Evolutionary conservation across 345 rosid genomes (phyloP), one percentile per base, ranked within the genome.

Genomic region (Triadica sebifera): DNA sequence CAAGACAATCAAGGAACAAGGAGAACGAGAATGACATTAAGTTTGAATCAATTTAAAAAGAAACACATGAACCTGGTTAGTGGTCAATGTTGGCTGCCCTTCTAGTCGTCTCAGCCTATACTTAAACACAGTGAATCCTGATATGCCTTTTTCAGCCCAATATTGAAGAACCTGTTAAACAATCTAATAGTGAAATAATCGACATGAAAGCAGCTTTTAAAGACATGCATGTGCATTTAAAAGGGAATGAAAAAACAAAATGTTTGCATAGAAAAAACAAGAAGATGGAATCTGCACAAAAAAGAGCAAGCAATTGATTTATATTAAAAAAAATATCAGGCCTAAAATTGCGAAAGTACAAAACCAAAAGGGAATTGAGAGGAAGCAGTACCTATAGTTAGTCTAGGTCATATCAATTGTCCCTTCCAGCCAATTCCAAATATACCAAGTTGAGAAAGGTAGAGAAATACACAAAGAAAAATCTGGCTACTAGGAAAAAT

Each of bases 81-180:
- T 95, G n/a, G 93, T 95, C 78, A 93, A 79, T 43, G 77, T 82
- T 67, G 99, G 94, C 79, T 95, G 99, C 43, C 93, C 96, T 62
- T 85, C 87, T 58, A 87, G 43, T 64, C 97, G 85, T 78, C 79
- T 85, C 71, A 95, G 83, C 12, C 79, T 84, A 82, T 75, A 95
- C 76, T 93, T 93, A 81, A 66, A 95, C 70, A 95, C 98, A 25
- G 93, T 93, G 70, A 80, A 95, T 72, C 99, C 99, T 75, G 98
- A 95, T 74, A 91, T 74, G 8, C 98, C 98, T 73, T 93, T 89
- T 62, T 93, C 93, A 0, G 94, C 94, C 97, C 98, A 93, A 80
- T 81, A 91, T 65, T 88, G 71, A 70, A 78, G 84, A 81, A 93
- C 99, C 98, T 93, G 75, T 16, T 51, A 52, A 38, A 62, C 6